These are phyloP conservation scores for Acorus calamus DNA, from an alignment of 106 monocot genomes.

Conservation along the genomic window DNA sequence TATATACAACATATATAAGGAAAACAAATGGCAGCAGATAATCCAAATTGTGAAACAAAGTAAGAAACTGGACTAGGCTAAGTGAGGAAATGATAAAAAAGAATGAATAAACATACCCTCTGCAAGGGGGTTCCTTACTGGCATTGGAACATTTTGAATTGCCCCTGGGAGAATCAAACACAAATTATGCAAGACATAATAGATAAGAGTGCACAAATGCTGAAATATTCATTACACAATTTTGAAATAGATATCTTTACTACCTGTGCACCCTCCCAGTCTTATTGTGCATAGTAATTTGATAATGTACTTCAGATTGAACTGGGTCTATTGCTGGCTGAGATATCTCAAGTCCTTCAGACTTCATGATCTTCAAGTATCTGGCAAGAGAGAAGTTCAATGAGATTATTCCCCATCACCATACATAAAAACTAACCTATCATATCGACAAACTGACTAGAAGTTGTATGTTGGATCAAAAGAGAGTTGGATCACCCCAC, in stretches of 20 bases:
- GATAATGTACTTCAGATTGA: slow-evolving; percentile 67
- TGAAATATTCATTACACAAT: not conserved
- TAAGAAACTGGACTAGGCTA: not conserved
- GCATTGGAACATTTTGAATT: slow-evolving; percentile 29
- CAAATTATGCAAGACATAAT: not conserved
- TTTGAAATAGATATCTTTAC: not conserved
- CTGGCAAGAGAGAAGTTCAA: slow-evolving; percentile 18
- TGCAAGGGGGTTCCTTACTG: slow-evolving; percentile 52
- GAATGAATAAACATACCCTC: slow-evolving; percentile 27
- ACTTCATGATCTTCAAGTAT: slow-evolving; percentile 63
- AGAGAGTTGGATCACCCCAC: no score
- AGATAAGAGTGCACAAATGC: no score
- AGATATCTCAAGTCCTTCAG: slow-evolving; percentile 78
- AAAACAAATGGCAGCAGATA: not conserved
- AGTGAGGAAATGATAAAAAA: not conserved
- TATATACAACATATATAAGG: not conserved
- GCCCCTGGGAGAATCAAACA: slow-evolving; percentile 13
- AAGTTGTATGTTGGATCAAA: no score
- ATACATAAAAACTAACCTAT: no score
- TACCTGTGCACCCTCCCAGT: slow-evolving; percentile 54
- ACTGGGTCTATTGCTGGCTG: slow-evolving; percentile 66
- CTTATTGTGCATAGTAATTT: slow-evolving; percentile 52
- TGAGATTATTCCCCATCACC: no score
- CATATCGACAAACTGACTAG: no score
- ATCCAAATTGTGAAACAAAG: not conserved